Conservation (phyloP, 116 monocot species). For the Thalassia testudinum region DNA sequence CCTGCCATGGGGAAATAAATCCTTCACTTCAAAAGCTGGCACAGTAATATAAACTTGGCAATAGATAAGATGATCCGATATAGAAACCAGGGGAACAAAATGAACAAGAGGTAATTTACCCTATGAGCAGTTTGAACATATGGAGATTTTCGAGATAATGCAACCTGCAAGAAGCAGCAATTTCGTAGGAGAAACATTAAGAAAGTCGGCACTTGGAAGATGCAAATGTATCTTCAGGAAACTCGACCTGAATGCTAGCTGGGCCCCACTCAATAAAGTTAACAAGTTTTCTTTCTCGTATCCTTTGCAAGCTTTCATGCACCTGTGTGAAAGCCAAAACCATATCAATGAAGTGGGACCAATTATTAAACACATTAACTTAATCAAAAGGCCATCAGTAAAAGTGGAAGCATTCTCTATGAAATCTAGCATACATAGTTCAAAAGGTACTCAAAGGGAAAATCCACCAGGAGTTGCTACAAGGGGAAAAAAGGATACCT, state of each 20-base stretch:
- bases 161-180: slow-evolving; percentile 37
- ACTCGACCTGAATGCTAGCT: slow-evolving; percentile 88
- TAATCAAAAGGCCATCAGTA: no score
- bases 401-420: no score
- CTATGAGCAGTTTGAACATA: slow-evolving; percentile 96
- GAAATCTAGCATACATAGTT: no score
- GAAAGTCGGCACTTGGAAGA: no score
- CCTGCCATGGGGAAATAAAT: slow-evolving; percentile 15
- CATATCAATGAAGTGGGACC: background rate
- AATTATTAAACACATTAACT: no score
- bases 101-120: slow-evolving; percentile 19
- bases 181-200: no score
- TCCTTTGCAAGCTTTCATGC: slow-evolving; percentile 94
- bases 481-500: slow-evolving; percentile 40
- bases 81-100: background rate
- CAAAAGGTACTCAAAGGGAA: no score
- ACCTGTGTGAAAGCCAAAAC: slow-evolving; percentile 30
- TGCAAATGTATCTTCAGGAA: background rate
- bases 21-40: background rate
- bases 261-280: slow-evolving; percentile 99
- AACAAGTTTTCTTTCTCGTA: slow-evolving; percentile 94
- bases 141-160: slow-evolving; percentile 94
- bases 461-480: no score
- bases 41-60: background rate
- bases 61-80: background rate